Evolutionary conservation across 371 early-diverging fungal species (phyloP).

Genomic region (Lichtheimia hyalospora): DNA sequence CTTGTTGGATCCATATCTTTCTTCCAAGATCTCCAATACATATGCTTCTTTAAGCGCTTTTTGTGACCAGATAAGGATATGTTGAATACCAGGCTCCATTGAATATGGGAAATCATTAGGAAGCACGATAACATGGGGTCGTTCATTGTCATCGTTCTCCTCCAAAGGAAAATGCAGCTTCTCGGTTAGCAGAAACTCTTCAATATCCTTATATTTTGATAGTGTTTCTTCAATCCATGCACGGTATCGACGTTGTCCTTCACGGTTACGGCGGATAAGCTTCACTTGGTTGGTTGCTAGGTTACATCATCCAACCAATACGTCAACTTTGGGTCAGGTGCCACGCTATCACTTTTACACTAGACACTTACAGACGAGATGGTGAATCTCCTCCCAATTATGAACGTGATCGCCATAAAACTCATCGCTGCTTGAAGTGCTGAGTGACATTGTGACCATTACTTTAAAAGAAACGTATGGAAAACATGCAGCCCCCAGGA

Average conservation of each 20-base stretch:
- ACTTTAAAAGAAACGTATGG: background rate
- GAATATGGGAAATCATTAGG: conserved; percentile 69
- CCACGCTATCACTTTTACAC: no score
- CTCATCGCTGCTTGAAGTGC: conserved; percentile 4
- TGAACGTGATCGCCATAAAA: conserved; percentile 31
- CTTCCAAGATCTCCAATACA: conserved; percentile 25
- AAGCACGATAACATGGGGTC: conserved; percentile 37
- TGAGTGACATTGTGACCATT: background rate
- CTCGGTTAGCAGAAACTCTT: conserved; percentile 37
- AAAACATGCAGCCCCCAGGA: background rate
- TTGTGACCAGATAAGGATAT: conserved; percentile 62
- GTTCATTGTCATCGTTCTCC: conserved; percentile 1
- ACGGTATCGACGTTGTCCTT: conserved; percentile 30
- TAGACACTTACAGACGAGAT: conserved; percentile 31
- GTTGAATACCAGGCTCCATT: conserved; percentile 43
- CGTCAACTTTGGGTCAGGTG: background rate
- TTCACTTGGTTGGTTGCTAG: conserved; percentile 36
- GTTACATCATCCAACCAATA: background rate
- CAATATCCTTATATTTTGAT: conserved; percentile 42
- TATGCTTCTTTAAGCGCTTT: conserved; percentile 24
- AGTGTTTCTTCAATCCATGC: conserved; percentile 38
- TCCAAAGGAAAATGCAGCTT: conserved; percentile 40
- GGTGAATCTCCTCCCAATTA: conserved; percentile 36
- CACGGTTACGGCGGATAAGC: conserved; percentile 26
- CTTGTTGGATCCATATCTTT: conserved; percentile 17